phyloP scores from a whole-genome alignment of 495 filamentous ascomycete genomes.

The Aspergillus conjunctus region DNA sequence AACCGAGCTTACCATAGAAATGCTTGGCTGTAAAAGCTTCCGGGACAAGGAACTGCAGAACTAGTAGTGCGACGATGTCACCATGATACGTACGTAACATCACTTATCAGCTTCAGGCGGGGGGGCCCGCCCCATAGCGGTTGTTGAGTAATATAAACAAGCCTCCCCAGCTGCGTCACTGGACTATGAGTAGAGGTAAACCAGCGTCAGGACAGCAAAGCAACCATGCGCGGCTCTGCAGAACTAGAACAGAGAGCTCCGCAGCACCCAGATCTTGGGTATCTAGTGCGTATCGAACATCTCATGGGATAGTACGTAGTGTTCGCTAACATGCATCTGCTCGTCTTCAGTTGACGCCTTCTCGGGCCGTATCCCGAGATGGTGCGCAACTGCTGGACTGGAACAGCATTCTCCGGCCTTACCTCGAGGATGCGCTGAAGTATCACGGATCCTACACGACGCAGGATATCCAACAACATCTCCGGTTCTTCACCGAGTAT shows the following conservation, averaged over 20 bases:
- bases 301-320: too few relatives aligned
- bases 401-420: constrained; percentile 5
- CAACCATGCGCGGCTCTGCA: background rate
- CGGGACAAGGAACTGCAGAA: too few relatives aligned
- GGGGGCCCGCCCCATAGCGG: too few relatives aligned
- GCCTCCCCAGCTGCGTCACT: too few relatives aligned
- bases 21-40: too few relatives aligned
- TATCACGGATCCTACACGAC: background rate
- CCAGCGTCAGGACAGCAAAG: too few relatives aligned
- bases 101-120: too few relatives aligned
- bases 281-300: background rate
- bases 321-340: background rate
- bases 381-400: background rate
- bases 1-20: too few relatives aligned
- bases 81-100: too few relatives aligned
- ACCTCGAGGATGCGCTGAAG: background rate
- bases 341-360: constrained; percentile 32
- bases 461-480: background rate
- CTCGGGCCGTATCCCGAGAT: background rate
- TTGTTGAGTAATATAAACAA: too few relatives aligned
- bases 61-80: too few relatives aligned
- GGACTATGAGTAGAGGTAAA: too few relatives aligned
- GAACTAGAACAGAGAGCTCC: background rate
- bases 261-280: background rate
- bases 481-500: background rate